A percentile compares a stretch with the other conserved stretches of the same genome.
These are phyloP conservation scores for Xylaria sp. DNA, from an alignment of 2,329 filamentous ascomycete genomes.

Conservation along the genomic window DNA sequence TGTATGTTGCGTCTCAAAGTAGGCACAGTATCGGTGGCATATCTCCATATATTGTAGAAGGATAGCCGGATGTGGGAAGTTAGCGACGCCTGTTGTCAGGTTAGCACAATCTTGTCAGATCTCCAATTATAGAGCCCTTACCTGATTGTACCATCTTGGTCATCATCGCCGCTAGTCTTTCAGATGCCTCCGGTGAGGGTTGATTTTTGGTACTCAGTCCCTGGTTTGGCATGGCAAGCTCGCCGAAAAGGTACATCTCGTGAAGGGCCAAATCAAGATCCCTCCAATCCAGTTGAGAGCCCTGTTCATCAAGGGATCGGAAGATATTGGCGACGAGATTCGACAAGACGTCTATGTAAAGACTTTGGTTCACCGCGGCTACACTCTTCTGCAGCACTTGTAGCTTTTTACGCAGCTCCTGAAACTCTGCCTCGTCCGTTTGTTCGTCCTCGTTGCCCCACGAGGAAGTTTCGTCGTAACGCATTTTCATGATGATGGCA, in stretches of 20 bases:
- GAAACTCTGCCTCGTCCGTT: conserved; percentile 96
- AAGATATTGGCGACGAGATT: conserved; percentile 91
- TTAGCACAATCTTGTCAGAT: conserved; percentile 42
- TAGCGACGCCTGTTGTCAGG: conserved; percentile 73
- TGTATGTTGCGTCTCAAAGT: conserved; percentile 86
- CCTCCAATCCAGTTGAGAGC: conserved; percentile 86
- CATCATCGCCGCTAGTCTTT: conserved; percentile 92
- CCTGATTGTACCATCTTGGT: conserved; percentile 92
- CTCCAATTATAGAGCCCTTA: conserved; percentile 56
- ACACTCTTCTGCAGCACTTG: conserved; percentile 93
- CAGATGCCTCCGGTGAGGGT: conserved; percentile 80
- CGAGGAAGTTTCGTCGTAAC: conserved; percentile 92
- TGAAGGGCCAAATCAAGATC: conserved; percentile 93
- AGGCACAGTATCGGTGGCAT: conserved; percentile 90
- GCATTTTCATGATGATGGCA: conserved; percentile 94
- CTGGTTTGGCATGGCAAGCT: conserved; percentile 88
- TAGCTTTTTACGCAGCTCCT: conserved; percentile 89
- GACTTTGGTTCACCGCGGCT: conserved; percentile 84
- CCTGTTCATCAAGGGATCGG: conserved; percentile 78
- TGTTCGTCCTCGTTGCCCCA: conserved; percentile 96
- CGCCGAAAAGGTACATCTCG: conserved; percentile 96
- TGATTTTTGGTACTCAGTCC: conserved; percentile 88
- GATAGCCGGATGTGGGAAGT: conserved; percentile 89
- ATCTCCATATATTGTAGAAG: conserved; percentile 99
- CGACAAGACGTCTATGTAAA: conserved; percentile 90